phyloP scores from a whole-genome alignment of 805 yeast species.

The Lipomyces spencermartinsiae region DNA sequence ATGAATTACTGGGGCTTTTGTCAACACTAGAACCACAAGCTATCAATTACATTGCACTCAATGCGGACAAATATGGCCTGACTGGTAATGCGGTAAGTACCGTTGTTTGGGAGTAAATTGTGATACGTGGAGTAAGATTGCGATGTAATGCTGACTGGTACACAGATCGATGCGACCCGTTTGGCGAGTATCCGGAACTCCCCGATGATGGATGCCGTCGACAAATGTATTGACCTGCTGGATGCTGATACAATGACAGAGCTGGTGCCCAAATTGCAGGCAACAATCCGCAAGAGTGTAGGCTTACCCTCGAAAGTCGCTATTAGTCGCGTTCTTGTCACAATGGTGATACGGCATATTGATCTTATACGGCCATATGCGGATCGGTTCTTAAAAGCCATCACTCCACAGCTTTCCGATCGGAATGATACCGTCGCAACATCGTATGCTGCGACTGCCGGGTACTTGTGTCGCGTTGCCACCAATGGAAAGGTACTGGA shows the following conservation, averaged over 20 bases:
- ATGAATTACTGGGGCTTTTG: slow-evolving; percentile 72
- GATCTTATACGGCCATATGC: slow-evolving; percentile 57
- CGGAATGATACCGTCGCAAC: slow-evolving; percentile 73
- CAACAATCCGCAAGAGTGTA: slow-evolving; percentile 69
- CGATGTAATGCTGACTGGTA: not conserved
- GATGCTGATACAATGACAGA: slow-evolving; percentile 59
- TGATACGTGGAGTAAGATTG: not conserved
- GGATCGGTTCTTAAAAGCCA: slow-evolving; percentile 64
- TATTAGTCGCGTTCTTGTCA: slow-evolving; percentile 74
- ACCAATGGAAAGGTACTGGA: slow-evolving; percentile 57
- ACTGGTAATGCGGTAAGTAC: slow-evolving; percentile 58
- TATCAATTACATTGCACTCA: slow-evolving; percentile 80
- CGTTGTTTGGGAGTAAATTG: not conserved
- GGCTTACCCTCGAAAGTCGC: slow-evolving; percentile 93
- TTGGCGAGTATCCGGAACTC: slow-evolving; percentile 75
- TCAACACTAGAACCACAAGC: slow-evolving; percentile 92
- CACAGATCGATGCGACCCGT: slow-evolving; percentile 72
- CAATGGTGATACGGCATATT: slow-evolving; percentile 64
- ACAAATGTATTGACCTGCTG: slow-evolving; percentile 64
- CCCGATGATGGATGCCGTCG: slow-evolving; percentile 89
- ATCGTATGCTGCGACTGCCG: slow-evolving; percentile 81
- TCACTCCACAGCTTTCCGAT: slow-evolving; percentile 67
- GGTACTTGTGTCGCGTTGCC: slow-evolving; percentile 73
- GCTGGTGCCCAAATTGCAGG: slow-evolving; percentile 57
- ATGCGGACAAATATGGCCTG: slow-evolving; percentile 86